These are phyloP conservation scores for Alternaria brassicae DNA, from an alignment of 2,329 filamentous ascomycete genomes.

Conservation along the genomic window DNA sequence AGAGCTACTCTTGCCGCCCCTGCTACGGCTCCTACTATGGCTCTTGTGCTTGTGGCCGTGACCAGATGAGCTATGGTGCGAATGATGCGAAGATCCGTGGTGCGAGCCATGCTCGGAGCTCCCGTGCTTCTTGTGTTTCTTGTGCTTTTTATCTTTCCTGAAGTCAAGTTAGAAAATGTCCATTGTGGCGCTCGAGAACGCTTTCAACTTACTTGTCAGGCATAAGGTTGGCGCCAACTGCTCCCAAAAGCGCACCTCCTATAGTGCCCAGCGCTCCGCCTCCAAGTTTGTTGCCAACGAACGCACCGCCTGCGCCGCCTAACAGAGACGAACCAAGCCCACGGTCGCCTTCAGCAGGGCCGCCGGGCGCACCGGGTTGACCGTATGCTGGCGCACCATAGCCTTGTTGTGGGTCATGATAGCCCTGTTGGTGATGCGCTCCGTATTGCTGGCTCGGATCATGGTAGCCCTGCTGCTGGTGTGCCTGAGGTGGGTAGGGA, in stretches of 20 bases:
- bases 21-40: slow-evolving; percentile 44
- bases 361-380: slow-evolving; percentile 41
- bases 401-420: slow-evolving; percentile 24
- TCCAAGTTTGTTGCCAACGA: slow-evolving; percentile 62
- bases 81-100: slow-evolving; percentile 16
- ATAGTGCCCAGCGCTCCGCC: slow-evolving; percentile 61
- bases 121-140: slow-evolving; percentile 49
- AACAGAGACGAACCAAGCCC: slow-evolving; percentile 63
- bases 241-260: slow-evolving; percentile 60
- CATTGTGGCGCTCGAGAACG: neutral
- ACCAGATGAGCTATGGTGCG: slow-evolving; percentile 5
- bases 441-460: slow-evolving; percentile 34
- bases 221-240: slow-evolving; percentile 63
- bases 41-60: slow-evolving; percentile 35
- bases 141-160: slow-evolving; percentile 40
- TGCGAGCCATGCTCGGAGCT: slow-evolving; percentile 39
- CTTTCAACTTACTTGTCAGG: slow-evolving; percentile 51
- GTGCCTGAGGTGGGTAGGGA: slow-evolving; percentile 43
- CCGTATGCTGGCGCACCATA: slow-evolving; percentile 52
- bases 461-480: slow-evolving; percentile 33
- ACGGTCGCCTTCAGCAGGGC: slow-evolving; percentile 58
- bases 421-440: slow-evolving; percentile 21
- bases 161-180: neutral
- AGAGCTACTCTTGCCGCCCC: slow-evolving; percentile 40
- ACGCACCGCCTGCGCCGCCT: slow-evolving; percentile 63